Conservation (phyloP, 1,284 basidiomycete genomes). For the Ceratobasidium sp. region DNA sequence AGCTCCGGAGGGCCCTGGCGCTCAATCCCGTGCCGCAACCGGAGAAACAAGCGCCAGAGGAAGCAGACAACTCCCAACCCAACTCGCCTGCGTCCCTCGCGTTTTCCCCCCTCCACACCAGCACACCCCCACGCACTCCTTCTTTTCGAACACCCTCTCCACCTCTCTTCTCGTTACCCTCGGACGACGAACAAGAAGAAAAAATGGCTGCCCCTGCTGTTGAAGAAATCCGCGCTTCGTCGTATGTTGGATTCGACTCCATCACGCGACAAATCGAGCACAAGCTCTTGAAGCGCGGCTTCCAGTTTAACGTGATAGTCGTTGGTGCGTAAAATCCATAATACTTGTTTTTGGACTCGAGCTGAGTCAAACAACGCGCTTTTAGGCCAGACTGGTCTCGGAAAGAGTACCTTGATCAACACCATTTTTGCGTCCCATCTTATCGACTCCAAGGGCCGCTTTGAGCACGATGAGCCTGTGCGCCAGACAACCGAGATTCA, state of each 20-base stretch:
- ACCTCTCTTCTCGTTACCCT: background rate
- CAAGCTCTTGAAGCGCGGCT: conserved; percentile 98
- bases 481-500: conserved; percentile 98
- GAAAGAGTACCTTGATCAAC: conserved; percentile 99
- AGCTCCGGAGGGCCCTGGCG: conserved; percentile 38
- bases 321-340: conserved; percentile 73
- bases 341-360: conserved; percentile 9
- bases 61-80: conserved; percentile 30
- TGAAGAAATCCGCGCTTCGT: conserved; percentile 87
- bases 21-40: conserved; percentile 30
- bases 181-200: conserved; percentile 40
- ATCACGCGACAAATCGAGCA: conserved; percentile 99
- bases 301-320: conserved; percentile 98
- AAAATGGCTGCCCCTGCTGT: conserved; percentile 58
- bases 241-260: conserved; percentile 94
- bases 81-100: conserved; percentile 40
- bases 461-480: conserved; percentile 87
- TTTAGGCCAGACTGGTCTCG: conserved; percentile 94
- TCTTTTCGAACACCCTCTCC: conserved; percentile 20
- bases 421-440: conserved; percentile 98
- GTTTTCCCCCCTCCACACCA: conserved; percentile 43
- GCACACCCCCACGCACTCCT: conserved; percentile 30
- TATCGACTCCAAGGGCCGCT: conserved; percentile 96
- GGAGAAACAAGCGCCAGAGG: conserved; percentile 30
- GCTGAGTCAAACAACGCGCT: conserved; percentile 41